Evolutionary conservation across 139 green algal species (phyloP).

Genomic region (Mesotaenium endlicherianum): DNA sequence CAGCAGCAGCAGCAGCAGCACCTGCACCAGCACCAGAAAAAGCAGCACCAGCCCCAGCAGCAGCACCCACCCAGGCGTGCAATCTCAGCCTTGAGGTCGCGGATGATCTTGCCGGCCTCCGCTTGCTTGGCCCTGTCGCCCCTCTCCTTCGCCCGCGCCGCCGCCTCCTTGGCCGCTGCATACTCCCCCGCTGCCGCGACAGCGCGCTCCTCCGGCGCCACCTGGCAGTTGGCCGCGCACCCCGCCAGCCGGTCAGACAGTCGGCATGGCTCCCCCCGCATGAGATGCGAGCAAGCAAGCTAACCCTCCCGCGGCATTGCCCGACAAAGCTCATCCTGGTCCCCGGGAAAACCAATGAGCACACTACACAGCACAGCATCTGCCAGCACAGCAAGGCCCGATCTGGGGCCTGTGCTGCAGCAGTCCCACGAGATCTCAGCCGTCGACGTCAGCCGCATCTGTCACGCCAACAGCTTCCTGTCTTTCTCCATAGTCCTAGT

Average conservation of each 20-base stretch:
- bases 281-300: background rate
- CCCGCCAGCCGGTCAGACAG: background rate
- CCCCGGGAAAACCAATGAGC: background rate
- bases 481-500: too few relatives aligned
- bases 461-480: too few relatives aligned
- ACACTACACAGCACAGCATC: background rate
- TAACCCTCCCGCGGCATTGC: background rate
- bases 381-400: background rate
- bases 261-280: background rate
- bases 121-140: constrained; percentile 73
- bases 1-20: background rate
- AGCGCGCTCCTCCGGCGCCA: background rate
- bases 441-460: too few relatives aligned
- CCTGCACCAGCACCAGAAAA: constrained; percentile 39
- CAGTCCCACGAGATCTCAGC: too few relatives aligned
- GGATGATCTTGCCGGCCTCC: constrained; percentile 72
- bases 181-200: background rate
- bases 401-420: background rate
- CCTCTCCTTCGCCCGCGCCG: constrained; percentile 62
- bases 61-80: constrained; percentile 49
- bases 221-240: background rate
- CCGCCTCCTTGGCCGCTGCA: constrained; percentile 26
- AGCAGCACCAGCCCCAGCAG: too few relatives aligned
- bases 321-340: background rate
- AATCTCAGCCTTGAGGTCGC: constrained; percentile 68